Evolutionary conservation across 2,329 filamentous ascomycete genomes (phyloP), one percentile per base, ranked within the genome.

Genomic region (Tolypocladium ovalisporum): DNA sequence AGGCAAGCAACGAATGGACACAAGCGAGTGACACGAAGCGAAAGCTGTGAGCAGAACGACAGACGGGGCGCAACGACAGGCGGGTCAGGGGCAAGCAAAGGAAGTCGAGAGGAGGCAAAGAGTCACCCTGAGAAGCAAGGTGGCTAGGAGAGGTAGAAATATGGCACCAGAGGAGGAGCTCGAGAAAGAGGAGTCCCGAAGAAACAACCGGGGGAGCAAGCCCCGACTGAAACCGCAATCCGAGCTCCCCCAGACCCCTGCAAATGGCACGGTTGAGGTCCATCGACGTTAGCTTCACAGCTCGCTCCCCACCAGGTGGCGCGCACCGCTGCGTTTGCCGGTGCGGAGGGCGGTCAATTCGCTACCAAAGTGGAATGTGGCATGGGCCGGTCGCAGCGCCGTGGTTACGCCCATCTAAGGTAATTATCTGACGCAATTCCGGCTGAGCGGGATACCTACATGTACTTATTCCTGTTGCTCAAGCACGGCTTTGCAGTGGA

Each of bases 211-310:
- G 53, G 53, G 53, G 52, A 53, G 51, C 32, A 32, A 3, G 9
- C 10, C 32, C 12, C 39, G 37, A 47, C 39, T 36, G 54, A 55
- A 44, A 55, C 54, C 39, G 27, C 29, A 47, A 54, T 54, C 53
- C 53, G 29, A 53, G 36, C 52, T 54, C 24, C 34, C n/a, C 52
- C 34, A 54, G 54, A 55, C 54, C 54, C 54, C 54, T 55, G 54
- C n/a, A 13, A 4, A 15, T 44, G 53, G 27, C 12, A 9, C 49
- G 49, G 12, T 13, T 19, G 42, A 47, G 24, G 44, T n/a, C 17
- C 29, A 34, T 35, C 47, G 29, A 22, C 10, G 10, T 22, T 51
- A 29, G 47, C 47, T 29, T 51, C 47, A n/a, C 47, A 35, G 47
- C 29, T 52, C 47, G 29, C 19, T 51, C 12, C 29, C 47, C 47